Base-by-base conservation (phyloP, 228 moss, liverwort and hornwort genomes). In the Sphagnum fallax region DNA sequence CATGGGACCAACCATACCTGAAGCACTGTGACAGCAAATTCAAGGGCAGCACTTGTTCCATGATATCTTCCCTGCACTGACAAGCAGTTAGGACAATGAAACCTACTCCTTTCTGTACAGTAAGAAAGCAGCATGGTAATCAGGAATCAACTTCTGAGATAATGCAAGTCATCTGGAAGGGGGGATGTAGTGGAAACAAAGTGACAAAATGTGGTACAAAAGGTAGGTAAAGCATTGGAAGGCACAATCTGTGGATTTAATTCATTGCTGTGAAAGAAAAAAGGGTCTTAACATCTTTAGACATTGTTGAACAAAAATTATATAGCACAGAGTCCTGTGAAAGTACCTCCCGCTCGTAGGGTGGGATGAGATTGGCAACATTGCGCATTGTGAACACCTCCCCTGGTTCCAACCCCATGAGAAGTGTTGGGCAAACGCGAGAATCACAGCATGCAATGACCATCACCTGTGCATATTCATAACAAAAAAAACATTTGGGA, bases 311-410 rank as follows among this genome's bases (percentile, higher is more conserved):
- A 32, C 32, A 32, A 32, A 32, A 32, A 32, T 32, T 32, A 32
- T 32, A 32, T 32, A 32, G 32, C 2, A 32, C 32, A 32, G 32
- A 32, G 32, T 32, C 32, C 32, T 32, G 32, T 32, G 32, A 32
- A 32, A 32, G 32, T 32, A 62, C 62, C 62, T n/a, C 14, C 0
- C 15, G 10, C 77, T 87, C 80, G 49, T 75, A 90, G 47, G 94
- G 94, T 58, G 91, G 94, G 69, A 94, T 88, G 83, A 94, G 67
- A 74, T 94, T 94, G 51, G 94, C 94, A 68, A 91, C 94, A 72
- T 94, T 94, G 14, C 91, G 88, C 62, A 94, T 81, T 2, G 80
- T 82, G 69, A 94, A 90, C 18, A 88, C 91, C 12, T 94, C 94
- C 59, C 94, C 91, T 65, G 94, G 88, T 66, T 91, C 73, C 66